Base-by-base conservation (phyloP, 345 rosid species). In the Brassica juncea region DNA sequence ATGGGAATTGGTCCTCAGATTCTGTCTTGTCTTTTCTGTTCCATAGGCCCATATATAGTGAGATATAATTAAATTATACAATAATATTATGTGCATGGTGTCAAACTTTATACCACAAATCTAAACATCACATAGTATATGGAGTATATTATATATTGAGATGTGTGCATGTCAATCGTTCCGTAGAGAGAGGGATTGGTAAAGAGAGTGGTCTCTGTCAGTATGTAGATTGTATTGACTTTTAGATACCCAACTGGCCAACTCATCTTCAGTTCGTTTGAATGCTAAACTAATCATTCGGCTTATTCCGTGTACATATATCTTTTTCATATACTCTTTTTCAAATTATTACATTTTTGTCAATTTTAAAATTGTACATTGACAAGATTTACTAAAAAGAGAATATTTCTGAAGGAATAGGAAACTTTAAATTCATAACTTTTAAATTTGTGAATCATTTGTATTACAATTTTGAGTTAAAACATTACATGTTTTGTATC, bases 1-100 rank as follows among this genome's bases (percentile, higher is more conserved):
- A 57, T 66, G 12, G 64, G 11, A 66, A 6, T 66, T 25, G 72
- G 74, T 70, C 49, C 62, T 28, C 28, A 28, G 72, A 70, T 68
- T 61, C n/a, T 14, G 4, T 28, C 15, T 28, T 23, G 25, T 23
- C 25, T 23, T 12, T 23, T 12, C 66, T 62, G 66, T 62, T 62
- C 21, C 11, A 0, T 5, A 12, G 4, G 65, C 5, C 65, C 34
- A 27, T 23, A 23, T 23, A 23, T 27, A 10, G 66, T 27, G 16
- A 28, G 11, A 59, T 9, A 10, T 25, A 57, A 8, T 21, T 15
- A 16, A 55, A 19, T 19, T 21, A 47, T 14, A 11, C 55, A 2
- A 57, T 19, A 39, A 9, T 8, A 25, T 10, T 2, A 21, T 3
- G 9, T 68, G 61, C 60, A 49, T 28, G n/a, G 25, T 69, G 61